Evolutionary conservation across 2,329 filamentous ascomycete species (phyloP).

Genomic region (Claviceps digitariae): DNA sequence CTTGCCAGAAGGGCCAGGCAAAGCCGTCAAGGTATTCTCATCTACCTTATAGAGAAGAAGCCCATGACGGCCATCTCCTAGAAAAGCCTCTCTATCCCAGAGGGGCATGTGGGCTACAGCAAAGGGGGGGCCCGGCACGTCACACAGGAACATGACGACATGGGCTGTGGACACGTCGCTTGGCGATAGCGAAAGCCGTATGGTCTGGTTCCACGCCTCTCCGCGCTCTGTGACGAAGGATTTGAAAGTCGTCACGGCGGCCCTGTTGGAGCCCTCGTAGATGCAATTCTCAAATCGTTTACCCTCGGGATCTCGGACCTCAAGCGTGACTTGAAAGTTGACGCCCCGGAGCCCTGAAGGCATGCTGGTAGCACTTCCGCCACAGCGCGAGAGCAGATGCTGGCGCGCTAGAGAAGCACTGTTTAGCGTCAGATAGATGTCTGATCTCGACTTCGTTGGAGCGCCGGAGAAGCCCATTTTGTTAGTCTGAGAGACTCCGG

Average conservation of each 20-base stretch:
- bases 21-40: slow-evolving; percentile 64
- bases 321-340: slow-evolving; percentile 78
- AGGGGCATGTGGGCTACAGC: slow-evolving; percentile 86
- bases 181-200: slow-evolving; percentile 66
- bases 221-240: slow-evolving; percentile 69
- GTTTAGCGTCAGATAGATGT: slow-evolving; percentile 84
- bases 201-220: slow-evolving; percentile 75
- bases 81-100: slow-evolving; percentile 85
- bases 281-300: slow-evolving; percentile 82
- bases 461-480: slow-evolving; percentile 93
- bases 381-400: slow-evolving; percentile 50
- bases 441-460: slow-evolving; percentile 74
- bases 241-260: slow-evolving; percentile 72
- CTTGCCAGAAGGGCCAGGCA: slow-evolving; percentile 49
- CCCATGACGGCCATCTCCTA: slow-evolving; percentile 70
- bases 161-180: slow-evolving; percentile 73
- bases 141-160: slow-evolving; percentile 77
- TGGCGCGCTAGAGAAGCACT: slow-evolving; percentile 69
- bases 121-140: slow-evolving; percentile 77
- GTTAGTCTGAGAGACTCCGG: slow-evolving; percentile 65
- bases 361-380: slow-evolving; percentile 62
- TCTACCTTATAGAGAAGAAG: slow-evolving; percentile 83
- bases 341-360: slow-evolving; percentile 47
- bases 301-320: slow-evolving; percentile 68
- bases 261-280: slow-evolving; percentile 68